Evolutionary conservation across 73 alveolate species (phyloP).

Genomic region (Diophrys appendiculata): DNA sequence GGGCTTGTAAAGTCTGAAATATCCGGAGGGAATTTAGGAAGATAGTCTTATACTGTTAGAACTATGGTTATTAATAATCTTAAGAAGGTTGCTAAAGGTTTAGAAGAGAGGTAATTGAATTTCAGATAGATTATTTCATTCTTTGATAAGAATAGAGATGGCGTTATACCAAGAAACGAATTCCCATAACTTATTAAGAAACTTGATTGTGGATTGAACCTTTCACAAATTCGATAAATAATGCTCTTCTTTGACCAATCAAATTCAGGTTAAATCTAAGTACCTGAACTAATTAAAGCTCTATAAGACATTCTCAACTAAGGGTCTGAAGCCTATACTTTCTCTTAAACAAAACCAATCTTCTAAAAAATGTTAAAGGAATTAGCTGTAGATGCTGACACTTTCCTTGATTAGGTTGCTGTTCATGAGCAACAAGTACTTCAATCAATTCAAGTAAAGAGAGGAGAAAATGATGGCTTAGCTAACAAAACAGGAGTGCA

Average conservation of each 20-base stretch:
- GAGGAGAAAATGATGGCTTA: constrained; percentile 25
- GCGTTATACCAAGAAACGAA: constrained; percentile 35
- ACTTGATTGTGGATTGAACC: constrained; percentile 25
- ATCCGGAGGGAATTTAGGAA: constrained; percentile 18
- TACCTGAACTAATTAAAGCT: constrained; percentile 36
- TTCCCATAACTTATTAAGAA: constrained; percentile 23
- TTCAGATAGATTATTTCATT: constrained; percentile 35
- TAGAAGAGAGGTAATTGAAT: constrained; percentile 18
- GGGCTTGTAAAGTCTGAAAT: constrained; percentile 26
- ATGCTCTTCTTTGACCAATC: constrained; percentile 50
- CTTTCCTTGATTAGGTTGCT: constrained; percentile 56
- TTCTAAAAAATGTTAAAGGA: constrained; percentile 34
- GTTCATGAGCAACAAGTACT: constrained; percentile 26
- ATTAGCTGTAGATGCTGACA: constrained; percentile 45
- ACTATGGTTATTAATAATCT: constrained; percentile 28
- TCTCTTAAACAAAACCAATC: constrained; percentile 43
- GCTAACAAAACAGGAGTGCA: constrained; percentile 22
- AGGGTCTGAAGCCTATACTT: constrained; percentile 34
- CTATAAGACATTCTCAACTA: constrained; percentile 44
- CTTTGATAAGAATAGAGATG: constrained; percentile 25
- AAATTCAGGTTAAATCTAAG: constrained; percentile 43
- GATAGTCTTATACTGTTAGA: constrained; percentile 25
- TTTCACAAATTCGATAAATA: constrained; percentile 23
- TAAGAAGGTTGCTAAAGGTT: constrained; percentile 30
- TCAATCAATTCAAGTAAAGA: constrained; percentile 20